Base-by-base conservation (phyloP, 2,329 filamentous ascomycete genomes). In the Chrysoporthe puriensis region DNA sequence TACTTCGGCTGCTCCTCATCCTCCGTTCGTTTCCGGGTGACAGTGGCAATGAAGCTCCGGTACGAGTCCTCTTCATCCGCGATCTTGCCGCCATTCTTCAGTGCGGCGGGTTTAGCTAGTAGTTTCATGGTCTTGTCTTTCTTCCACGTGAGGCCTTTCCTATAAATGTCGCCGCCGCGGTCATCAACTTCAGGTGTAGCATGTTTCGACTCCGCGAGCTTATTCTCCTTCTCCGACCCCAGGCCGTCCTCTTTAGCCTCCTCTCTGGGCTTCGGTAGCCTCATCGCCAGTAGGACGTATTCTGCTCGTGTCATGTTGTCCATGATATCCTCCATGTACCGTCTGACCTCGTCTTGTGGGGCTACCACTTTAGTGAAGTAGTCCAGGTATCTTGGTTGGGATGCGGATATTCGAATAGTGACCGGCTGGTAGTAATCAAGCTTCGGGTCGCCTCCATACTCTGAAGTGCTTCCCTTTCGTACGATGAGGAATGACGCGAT, bases 401-500 rank as follows among this genome's bases (percentile, higher is more conserved):
- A 79, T 0, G 87, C 82, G 66, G 83, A 84, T 34, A 91, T 77
- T 21, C 88, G 84, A 63, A 91, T 84, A 0, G 85, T 90, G 40
- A 94, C 85, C 1, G 92, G 91, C 72, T 94, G 90, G 75, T 93
- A 95, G 78, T 91, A 93, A 73, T 93, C 89, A 14, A 90, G 78
- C 9, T 82, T 79, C 0, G 86, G 86, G 70, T 90, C 86, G n/a
- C 86, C 86, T 66, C 85, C 84, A 67, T 88, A 87, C 72, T 91
- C 88, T 1, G 87, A 86, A n/a, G 81, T 83, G 72, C 88, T 90
- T 42, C 89, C 91, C 76, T 90, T 90, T 61, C 91, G 88, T 6
- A 92, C 90, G 68, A 94, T 88, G 13, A 96, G 81, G 74, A 95
- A 96, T 0, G 91, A 94, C 3, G 90, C 90, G 56, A 93, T 85